Evolutionary conservation across 768 basidiomycete species (phyloP), one percentile per base, ranked within the genome.

Genomic region (Lentinula sp.): DNA sequence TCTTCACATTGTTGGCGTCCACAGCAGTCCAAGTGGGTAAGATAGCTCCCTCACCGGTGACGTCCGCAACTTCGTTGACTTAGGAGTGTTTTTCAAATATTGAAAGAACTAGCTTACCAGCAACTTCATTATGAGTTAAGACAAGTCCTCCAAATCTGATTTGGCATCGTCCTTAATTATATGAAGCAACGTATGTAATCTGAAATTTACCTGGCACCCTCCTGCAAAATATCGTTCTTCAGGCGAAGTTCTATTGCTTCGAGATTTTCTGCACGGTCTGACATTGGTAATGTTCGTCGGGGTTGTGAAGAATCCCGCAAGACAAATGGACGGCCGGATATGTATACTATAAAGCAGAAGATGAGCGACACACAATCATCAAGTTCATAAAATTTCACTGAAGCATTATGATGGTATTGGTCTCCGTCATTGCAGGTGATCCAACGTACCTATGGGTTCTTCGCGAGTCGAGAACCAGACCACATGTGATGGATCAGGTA

Each of bases 401-500:
- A 32, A 41, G 37, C 42, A 23, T 37, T 15, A 6, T 42, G 13
- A 48, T 48, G 33, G 37, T 36, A 37, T 52, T 6, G 15, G 49
- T 6, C 35, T 20, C 13, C 32, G 50, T 18, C 28, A 42, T 45
- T 50, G 52, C 23, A 62, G 53, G 33, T 18, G 52, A 36, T 10
- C 28, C 42, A 32, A 78, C 86, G 63, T 72, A 93, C 94, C 85
- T 57, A 96, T 85, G 4, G 95, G 95, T 70, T 98, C 97, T 73
- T 99, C 97, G 66, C 97, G 82, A 12, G 96, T 97, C 33, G 91
- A 97, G 73, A 98, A 93, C 94, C 95, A 99, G 33, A 96, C 87
- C 3, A 92, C 91, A 66, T 86, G 88, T 2, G 88, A 85, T 10
- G 87, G 82, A 63, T 86, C 79, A 3, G 74, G 67, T 36, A 79